Evolutionary conservation across 1,284 basidiomycete genomes (phyloP).

Genomic region (Ceratobasidium sp.): DNA sequence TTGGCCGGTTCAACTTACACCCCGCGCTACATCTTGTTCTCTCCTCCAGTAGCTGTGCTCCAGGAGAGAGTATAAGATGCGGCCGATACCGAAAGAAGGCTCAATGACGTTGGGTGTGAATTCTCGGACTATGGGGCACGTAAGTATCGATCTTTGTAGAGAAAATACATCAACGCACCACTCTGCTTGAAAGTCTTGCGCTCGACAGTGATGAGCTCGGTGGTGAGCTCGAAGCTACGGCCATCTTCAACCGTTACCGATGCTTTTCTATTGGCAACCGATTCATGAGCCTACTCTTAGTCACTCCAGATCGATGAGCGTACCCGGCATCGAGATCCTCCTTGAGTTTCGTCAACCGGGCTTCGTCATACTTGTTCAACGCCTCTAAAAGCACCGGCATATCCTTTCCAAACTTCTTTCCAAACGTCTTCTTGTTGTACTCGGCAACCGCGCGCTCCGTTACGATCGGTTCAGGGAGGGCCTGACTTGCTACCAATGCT

Average conservation of each 20-base stretch:
- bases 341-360: constrained; percentile 72
- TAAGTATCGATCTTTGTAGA: not conserved
- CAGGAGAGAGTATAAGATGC: constrained; percentile 92
- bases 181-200: constrained; percentile 90
- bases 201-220: constrained; percentile 81
- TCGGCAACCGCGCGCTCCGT: constrained; percentile 77
- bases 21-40: constrained; percentile 88
- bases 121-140: constrained; percentile 75
- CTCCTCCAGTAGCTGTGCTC: constrained; percentile 98
- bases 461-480: constrained; percentile 80
- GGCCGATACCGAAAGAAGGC: constrained; percentile 97
- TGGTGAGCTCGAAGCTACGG: constrained; percentile 73
- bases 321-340: constrained; percentile 79
- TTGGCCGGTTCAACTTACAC: constrained; percentile 60
- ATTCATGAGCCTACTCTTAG: constrained; percentile 53
- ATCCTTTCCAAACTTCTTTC: constrained; percentile 90
- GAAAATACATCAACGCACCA: constrained; percentile 58
- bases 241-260: constrained; percentile 61
- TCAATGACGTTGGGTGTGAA: constrained; percentile 98
- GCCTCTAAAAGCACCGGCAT: constrained; percentile 74
- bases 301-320: constrained; percentile 46
- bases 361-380: constrained; percentile 74
- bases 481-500: constrained; percentile 83
- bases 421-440: constrained; percentile 89
- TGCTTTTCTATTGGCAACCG: constrained; percentile 47